A percentile compares a stretch with the other conserved stretches of the same genome.
phyloP scores from a whole-genome alignment of 768 basidiomycete genomes.

The Lactarius evosmus region DNA sequence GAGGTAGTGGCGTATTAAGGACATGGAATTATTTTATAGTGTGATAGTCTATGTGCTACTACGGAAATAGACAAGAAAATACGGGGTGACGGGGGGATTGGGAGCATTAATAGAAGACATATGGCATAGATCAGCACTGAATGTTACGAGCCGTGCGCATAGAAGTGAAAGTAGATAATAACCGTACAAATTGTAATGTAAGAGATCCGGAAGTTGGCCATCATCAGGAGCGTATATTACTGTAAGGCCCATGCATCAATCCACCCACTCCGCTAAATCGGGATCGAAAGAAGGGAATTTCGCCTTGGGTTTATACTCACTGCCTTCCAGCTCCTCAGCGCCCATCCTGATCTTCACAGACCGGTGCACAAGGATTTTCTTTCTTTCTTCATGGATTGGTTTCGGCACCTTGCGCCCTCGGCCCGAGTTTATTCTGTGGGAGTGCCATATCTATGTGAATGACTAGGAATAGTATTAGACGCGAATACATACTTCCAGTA shows the following conservation, averaged over 20 bases:
- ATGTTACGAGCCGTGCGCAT: too few species aligned
- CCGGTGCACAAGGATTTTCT: slow-evolving; percentile 12
- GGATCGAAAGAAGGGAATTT: slow-evolving; percentile 26
- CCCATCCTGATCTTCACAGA: slow-evolving; percentile 17
- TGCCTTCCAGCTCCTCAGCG: slow-evolving; percentile 28
- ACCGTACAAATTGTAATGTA: background rate
- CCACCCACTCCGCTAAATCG: slow-evolving; percentile 32
- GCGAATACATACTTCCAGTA: slow-evolving; percentile 6
- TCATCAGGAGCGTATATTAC: too few species aligned
- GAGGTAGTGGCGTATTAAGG: too few species aligned
- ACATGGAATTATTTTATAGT: too few species aligned
- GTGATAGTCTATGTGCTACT: background rate
- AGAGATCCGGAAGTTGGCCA: background rate
- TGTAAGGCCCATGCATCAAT: slow-evolving; percentile 19
- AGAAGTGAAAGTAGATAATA: background rate
- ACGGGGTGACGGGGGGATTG: background rate
- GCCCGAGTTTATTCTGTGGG: slow-evolving; percentile 9
- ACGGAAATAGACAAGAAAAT: background rate
- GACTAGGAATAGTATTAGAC: background rate
- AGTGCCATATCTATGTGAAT: background rate
- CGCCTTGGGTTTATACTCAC: slow-evolving; percentile 35
- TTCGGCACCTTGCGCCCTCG: slow-evolving; percentile 1
- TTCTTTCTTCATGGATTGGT: background rate
- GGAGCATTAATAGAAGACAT: background rate
- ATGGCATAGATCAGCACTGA: background rate